A percentile compares a stretch with the other conserved stretches of the same genome.
phyloP scores from a whole-genome alignment of 768 basidiomycete genomes.

The Mycena rebaudengoi region DNA sequence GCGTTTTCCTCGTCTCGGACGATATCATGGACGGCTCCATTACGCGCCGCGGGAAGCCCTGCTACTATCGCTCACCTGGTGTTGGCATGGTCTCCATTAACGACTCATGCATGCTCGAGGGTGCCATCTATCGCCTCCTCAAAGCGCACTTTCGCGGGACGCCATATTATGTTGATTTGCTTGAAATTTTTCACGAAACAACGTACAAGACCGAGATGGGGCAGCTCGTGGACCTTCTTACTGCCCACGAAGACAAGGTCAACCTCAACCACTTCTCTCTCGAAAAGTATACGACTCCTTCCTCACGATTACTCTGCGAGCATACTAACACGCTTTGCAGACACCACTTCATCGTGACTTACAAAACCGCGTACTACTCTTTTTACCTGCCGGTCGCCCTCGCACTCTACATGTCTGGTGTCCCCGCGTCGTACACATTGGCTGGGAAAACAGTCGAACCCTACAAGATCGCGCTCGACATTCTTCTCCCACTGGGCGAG shows the following conservation, averaged over 20 bases:
- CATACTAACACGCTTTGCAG: conserved; percentile 45
- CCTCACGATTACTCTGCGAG: not conserved
- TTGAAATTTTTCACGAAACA: conserved; percentile 92
- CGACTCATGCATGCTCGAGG: conserved; percentile 96
- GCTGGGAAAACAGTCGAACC: conserved; percentile 50
- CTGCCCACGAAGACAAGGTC: conserved; percentile 89
- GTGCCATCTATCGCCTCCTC: conserved; percentile 90
- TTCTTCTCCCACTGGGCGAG: conserved; percentile 92
- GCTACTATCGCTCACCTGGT: conserved; percentile 79
- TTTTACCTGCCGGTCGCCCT: conserved; percentile 99
- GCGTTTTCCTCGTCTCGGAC: conserved; percentile 95
- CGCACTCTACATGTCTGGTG: conserved; percentile 81
- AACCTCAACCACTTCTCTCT: conserved; percentile 91
- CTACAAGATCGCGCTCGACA: conserved; percentile 78
- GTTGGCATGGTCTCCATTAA: conserved; percentile 93
- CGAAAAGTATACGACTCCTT: conserved; percentile 65
- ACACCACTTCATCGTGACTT: conserved; percentile 91
- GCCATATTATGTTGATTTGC: conserved; percentile 84
- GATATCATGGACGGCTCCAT: conserved; percentile 98
- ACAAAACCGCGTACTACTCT: conserved; percentile 98
- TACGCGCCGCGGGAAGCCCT: conserved; percentile 93
- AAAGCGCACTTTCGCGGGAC: conserved; percentile 86
- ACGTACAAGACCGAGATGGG: conserved; percentile 96
- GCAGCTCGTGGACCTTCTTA: conserved; percentile 95
- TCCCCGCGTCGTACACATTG: conserved; percentile 58